Evolutionary conservation across 2,329 filamentous ascomycete genomes (phyloP), one percentile per base, ranked within the genome.

Genomic region (Cladosporium sp.): DNA sequence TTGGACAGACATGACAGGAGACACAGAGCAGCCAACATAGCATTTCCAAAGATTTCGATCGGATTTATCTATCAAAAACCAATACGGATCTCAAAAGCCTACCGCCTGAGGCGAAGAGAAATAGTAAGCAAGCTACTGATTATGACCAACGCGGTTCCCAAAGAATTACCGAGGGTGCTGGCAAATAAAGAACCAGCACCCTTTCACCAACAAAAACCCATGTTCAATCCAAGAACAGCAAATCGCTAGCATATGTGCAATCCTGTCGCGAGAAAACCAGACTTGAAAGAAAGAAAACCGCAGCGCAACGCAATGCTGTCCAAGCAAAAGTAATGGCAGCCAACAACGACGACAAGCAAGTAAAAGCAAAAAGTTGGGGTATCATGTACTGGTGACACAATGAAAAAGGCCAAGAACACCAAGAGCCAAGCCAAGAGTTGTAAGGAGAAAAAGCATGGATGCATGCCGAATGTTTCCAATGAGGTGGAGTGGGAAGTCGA

Each of bases 341-440:
- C 22, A 5, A 30, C 6, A 47, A 19, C 5, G 30, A 47, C 3
- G 42, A 3, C 43, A n/a, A 20, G 20, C 14, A 5, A 30, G 42
- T 25, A 25, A 25, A 9, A 30, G 11, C 14, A 36, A 15, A 47
- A 4, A 22, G 20, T 25, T 40, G 47, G 47, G 47, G 47, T 50
- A 50, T 50, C 47, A 50, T 50, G 47, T 50, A 36, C 30, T 50
- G 28, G 47, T 50, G 47, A 50, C 47, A 50, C 30, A 50, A 50
- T 50, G 47, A 50, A 50, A 50, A 5, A 19, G 9, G 20, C 3
- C 17, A 37, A 19, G 9, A 25, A 28, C 47, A 37, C 9, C 11
- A 22, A 37, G 30, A 15, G 30, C 7, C 5, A 37, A 14, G 28
- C n/a, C n/a, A 36, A 30, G 8, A n/a, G n/a, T 25, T 7, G n/a